Evolutionary conservation across 1,139 yeast genomes (phyloP), one percentile per base, ranked within the genome.

Genomic region (Saccharomyces hybrid): DNA sequence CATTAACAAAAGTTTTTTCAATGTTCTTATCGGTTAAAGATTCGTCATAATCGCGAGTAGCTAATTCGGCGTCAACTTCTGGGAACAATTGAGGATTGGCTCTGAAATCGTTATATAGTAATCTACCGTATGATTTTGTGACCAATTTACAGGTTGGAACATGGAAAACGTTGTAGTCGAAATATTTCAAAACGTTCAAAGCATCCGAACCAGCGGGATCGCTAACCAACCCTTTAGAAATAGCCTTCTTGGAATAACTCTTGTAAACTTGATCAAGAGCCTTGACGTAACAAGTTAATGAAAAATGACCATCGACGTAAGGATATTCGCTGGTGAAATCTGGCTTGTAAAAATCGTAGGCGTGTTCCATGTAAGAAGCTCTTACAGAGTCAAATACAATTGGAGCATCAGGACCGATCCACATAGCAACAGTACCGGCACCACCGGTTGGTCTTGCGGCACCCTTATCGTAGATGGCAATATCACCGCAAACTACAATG

Each of bases 381-480:
- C 95, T 88, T 57, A 83, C 80, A 53, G 86, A 75, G 67, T 93
- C 98, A 66, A 95, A 84, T 49, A 88, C 97, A 65, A 95, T 80
- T 62, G 99, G 99, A 48, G 99, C 98, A 70, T 95, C 96, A 54
- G 98, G 97, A 53, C 99, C 99, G 68, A 95, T 87, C 72, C 88
- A 83, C 70, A 95, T 68, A 52, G 99, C 99, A 57, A 93, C 95
- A 54, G 96, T 82, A 69, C 99, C 99, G 57, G 96, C 98, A 75
- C 99, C 99, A 72, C 99, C 99, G 57, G 99, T 93, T 67, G 99
- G 99, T 78, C 99, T 86, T 55, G 99, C 99, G 51, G 95, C 86
- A 71, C 99, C 99, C 76, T 91, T 82, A 65, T 93, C 90, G 75
- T 95, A 95, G 65, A 95, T 86, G 70, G 99, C 99, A 72, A 95